phyloP scores from a whole-genome alignment of 2,329 filamentous ascomycete genomes.

The Cercospora zeae-maydis region DNA sequence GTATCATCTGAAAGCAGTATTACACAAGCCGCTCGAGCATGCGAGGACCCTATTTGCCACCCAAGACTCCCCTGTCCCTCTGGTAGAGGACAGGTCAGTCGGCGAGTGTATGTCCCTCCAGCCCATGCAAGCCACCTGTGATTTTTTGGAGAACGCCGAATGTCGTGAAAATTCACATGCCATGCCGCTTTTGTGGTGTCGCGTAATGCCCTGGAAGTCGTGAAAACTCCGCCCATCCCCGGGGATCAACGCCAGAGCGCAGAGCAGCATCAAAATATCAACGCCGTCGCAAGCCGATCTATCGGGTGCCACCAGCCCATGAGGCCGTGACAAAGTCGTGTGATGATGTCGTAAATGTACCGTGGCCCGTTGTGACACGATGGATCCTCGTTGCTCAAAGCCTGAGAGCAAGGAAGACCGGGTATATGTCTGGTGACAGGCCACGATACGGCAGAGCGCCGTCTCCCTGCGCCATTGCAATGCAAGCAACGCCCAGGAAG shows the following conservation, averaged over 20 bases:
- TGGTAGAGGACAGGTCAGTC: constrained; percentile 11
- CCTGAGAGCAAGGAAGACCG: constrained; percentile 22
- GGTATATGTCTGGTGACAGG: constrained; percentile 15
- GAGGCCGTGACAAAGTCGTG: constrained; percentile 18
- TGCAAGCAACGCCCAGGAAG: constrained; percentile 26
- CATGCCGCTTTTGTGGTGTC: constrained; percentile 18
- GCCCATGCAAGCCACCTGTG: constrained; percentile 19
- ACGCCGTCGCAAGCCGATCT: constrained; percentile 27
- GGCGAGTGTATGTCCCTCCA: constrained; percentile 11
- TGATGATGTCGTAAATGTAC: constrained; percentile 25
- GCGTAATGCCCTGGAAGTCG: constrained; percentile 13
- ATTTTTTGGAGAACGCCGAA: constrained; percentile 12
- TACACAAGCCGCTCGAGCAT: constrained; percentile 11
- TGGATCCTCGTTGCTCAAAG: constrained; percentile 24
- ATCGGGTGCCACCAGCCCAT: constrained; percentile 21
- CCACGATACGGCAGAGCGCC: constrained; percentile 26
- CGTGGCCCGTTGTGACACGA: constrained; percentile 22
- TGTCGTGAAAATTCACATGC: constrained; percentile 17
- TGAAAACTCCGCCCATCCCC: constrained; percentile 12
- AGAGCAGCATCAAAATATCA: constrained; percentile 19
- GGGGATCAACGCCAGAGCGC: constrained; percentile 9
- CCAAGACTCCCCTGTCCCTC: constrained; percentile 12
- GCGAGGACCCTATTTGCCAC: constrained; percentile 4
- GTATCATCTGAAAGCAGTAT: constrained; percentile 21
- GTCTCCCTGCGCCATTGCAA: constrained; percentile 27